These are phyloP conservation scores for Naganishia antarctica DNA, from an alignment of 768 basidiomycete genomes.

Conservation along the genomic window DNA sequence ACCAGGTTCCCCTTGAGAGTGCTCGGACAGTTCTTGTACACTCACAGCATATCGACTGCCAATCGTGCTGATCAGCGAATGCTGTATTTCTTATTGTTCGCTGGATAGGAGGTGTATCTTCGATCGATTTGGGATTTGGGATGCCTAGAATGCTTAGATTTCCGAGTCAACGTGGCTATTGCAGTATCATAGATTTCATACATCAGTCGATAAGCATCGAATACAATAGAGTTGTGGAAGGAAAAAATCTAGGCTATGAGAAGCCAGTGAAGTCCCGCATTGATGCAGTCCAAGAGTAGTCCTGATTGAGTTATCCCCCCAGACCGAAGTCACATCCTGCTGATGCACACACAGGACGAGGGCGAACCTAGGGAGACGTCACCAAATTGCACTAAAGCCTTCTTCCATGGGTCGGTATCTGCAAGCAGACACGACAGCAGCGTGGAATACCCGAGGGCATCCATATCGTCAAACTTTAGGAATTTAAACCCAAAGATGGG, in stretches of 20 bases:
- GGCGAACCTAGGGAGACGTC: constrained; percentile 34
- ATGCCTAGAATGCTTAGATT: no score
- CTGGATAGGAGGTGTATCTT: constrained; percentile 8
- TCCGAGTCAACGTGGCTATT: no score
- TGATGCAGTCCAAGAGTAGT: constrained; percentile 50
- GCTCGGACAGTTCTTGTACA: neutral
- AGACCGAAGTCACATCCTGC: constrained; percentile 16
- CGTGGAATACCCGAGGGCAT: neutral
- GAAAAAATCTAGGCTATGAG: constrained; percentile 46
- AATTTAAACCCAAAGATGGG: constrained; percentile 17
- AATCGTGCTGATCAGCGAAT: neutral
- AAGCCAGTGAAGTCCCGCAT: constrained; percentile 36
- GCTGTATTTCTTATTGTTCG: neutral
- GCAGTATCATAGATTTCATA: neutral
- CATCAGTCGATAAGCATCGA: neutral
- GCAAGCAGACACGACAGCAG: constrained; percentile 26
- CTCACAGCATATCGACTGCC: neutral
- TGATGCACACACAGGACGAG: constrained; percentile 19
- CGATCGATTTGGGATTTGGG: no score
- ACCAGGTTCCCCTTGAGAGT: no score
- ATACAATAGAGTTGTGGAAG: neutral
- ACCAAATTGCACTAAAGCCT: constrained; percentile 52
- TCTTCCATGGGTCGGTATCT: constrained; percentile 34
- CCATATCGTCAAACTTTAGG: constrained; percentile 23
- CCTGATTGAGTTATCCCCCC: constrained; percentile 50